phyloP scores from a whole-genome alignment of 1,284 basidiomycete species.

The Naganishia sp. region DNA sequence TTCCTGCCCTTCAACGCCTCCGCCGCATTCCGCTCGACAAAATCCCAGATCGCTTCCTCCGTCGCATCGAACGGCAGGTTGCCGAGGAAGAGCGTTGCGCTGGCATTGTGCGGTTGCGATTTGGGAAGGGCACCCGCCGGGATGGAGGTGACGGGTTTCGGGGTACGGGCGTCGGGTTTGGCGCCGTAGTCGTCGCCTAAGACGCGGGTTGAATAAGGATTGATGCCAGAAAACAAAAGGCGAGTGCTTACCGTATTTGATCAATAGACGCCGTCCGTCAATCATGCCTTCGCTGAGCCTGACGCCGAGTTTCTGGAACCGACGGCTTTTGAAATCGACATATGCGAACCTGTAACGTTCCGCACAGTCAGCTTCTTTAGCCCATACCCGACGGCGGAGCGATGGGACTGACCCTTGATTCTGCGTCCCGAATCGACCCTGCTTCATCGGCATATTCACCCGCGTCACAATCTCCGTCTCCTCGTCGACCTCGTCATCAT shows the following conservation, averaged over 20 bases:
- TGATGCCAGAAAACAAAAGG: neutral
- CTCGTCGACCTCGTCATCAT: constrained; percentile 38
- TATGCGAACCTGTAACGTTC: constrained; percentile 89
- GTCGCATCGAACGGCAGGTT: constrained; percentile 70
- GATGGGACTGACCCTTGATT: constrained; percentile 56
- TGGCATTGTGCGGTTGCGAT: constrained; percentile 51
- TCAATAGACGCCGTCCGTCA: constrained; percentile 82
- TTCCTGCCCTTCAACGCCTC: constrained; percentile 66
- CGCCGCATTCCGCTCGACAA: constrained; percentile 47
- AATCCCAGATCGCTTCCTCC: constrained; percentile 65
- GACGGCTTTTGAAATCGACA: constrained; percentile 82
- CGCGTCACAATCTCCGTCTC: constrained; percentile 52
- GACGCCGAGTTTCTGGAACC: constrained; percentile 73
- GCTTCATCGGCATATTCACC: constrained; percentile 59
- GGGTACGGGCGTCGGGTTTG: constrained; percentile 50
- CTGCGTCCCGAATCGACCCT: constrained; percentile 47
- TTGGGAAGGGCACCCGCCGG: constrained; percentile 43
- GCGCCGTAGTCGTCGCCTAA: constrained; percentile 66
- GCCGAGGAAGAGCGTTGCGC: constrained; percentile 48
- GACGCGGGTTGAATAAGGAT: constrained; percentile 7
- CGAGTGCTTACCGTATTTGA: constrained; percentile 76
- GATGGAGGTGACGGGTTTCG: constrained; percentile 56
- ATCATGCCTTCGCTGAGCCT: constrained; percentile 76
- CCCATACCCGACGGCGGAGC: neutral
- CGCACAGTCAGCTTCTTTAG: constrained; percentile 33